Percentiles rank a stretch among this genome's conserved stretches.
phyloP scores from a whole-genome alignment of 768 basidiomycete genomes.

The Lentinula boryana region DNA sequence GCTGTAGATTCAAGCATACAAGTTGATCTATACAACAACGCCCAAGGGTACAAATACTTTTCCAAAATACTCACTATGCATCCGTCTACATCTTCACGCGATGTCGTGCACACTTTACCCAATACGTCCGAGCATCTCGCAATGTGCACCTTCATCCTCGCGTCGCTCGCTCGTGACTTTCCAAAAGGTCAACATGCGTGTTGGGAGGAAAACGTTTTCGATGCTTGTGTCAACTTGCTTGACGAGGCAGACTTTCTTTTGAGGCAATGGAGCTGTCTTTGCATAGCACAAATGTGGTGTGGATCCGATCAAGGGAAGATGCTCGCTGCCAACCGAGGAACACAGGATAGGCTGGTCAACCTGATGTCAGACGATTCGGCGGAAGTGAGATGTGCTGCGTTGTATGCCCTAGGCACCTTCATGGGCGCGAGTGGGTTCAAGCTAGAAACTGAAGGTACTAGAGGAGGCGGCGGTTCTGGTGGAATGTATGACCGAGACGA shows the following conservation, averaged over 20 bases:
- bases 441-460: slow-evolving; percentile 47
- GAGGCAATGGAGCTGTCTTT: slow-evolving; percentile 90
- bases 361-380: slow-evolving; percentile 83
- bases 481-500: slow-evolving; percentile 74
- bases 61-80: slow-evolving; percentile 64
- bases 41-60: slow-evolving; percentile 82
- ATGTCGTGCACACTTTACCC: slow-evolving; percentile 66
- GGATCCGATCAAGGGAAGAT: slow-evolving; percentile 86
- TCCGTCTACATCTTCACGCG: slow-evolving; percentile 19
- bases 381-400: slow-evolving; percentile 86
- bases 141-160: slow-evolving; percentile 97
- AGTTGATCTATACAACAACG: slow-evolving; percentile 77
- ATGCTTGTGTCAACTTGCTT: slow-evolving; percentile 78
- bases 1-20: slow-evolving; percentile 95
- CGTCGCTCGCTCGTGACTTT: slow-evolving; percentile 85
- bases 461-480: slow-evolving; percentile 82
- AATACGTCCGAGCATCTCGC: slow-evolving; percentile 95
- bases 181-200: slow-evolving; percentile 84
- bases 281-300: slow-evolving; percentile 95
- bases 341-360: slow-evolving; percentile 76
- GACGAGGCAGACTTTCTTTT: slow-evolving; percentile 90
- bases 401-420: slow-evolving; percentile 91
- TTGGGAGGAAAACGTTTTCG: slow-evolving; percentile 75
- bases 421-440: slow-evolving; percentile 79
- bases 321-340: slow-evolving; percentile 69